Base-by-base conservation (phyloP, 495 filamentous ascomycete species). In the Aspergillus bridgeri region DNA sequence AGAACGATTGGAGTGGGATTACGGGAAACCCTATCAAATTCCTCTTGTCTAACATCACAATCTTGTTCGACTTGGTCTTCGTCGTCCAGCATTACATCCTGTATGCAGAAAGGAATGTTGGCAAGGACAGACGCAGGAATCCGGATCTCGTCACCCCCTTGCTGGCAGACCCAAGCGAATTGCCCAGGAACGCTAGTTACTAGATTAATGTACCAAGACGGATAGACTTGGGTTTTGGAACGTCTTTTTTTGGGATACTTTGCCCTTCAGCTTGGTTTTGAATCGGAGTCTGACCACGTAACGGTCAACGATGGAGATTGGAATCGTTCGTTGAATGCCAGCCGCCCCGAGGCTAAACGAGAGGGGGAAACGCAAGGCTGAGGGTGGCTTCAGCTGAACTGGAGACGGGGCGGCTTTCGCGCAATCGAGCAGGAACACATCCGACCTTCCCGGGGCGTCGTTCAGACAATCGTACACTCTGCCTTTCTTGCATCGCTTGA, bases 1-100 rank as follows among this genome's bases (percentile, higher is more conserved):
- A 96, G 66, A 77, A 78, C 27, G 90, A 96, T 69, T 96, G 91
- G 91, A 88, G 86, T 7, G 94, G 93, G 3, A 77, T 98, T 54
- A 88, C 85, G 0, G 94, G 95, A 0, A 98, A 98, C 61, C 91
- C 93, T 3, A 85, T 92, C 60, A 98, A 98, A 73, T 81, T 98
- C 52, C 83, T 85, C 17, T 76, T 98, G 48, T 86, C 88, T 6
- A 92, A 94, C 65, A 80, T 96, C 51, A 87, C 85, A 44, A 86
- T 97, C 56, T 59, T 89, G n/a, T 97, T 96, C 65, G 92, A 97
- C 65, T 24, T 87, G 6, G 74, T 96, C 22, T 98, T 97, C 62
- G 83, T 96, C 47, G 66, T 79, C 18, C 94, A 98, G 71, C 94
- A 98, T 75, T 97, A 91, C 66, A 72, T 89, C 22, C 72, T 95